A percentile compares a stretch with the other conserved stretches of the same genome.
phyloP scores from a whole-genome alignment of 164 flowering plant species.

The Piper betle region DNA sequence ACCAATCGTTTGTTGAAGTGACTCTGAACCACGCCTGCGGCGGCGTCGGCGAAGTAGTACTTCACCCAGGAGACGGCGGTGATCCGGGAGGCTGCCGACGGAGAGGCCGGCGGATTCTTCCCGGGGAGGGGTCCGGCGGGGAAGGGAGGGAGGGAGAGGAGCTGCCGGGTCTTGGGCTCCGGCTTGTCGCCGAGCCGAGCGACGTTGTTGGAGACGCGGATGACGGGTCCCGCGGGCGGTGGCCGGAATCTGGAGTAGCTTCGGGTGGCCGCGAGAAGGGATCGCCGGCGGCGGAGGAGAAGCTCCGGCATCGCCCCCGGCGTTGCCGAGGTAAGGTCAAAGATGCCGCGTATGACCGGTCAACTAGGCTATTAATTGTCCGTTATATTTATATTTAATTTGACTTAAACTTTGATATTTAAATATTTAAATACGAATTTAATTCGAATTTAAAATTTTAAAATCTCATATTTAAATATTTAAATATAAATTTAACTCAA shows the following conservation, averaged over 20 bases:
- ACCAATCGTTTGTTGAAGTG: conserved; percentile 83
- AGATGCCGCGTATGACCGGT: too few species aligned
- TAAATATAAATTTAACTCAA: too few species aligned
- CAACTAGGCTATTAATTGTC: too few species aligned
- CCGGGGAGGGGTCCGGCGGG: conserved; percentile 53
- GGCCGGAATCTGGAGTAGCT: conserved; percentile 37
- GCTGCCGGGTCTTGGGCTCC: conserved; percentile 69
- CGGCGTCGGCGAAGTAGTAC: conserved; percentile 59
- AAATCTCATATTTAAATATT: too few species aligned
- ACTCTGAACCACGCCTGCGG: conserved; percentile 32
- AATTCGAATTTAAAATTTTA: too few species aligned
- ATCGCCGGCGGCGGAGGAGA: background rate
- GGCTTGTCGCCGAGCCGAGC: conserved; percentile 4
- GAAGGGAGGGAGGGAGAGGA: conserved; percentile 72
- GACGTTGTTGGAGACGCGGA: conserved; percentile 45
- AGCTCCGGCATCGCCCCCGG: background rate
- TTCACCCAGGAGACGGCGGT: conserved; percentile 82
- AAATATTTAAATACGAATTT: too few species aligned
- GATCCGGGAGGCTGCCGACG: conserved; percentile 17
- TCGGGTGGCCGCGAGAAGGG: conserved; percentile 6
- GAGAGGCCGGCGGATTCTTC: conserved; percentile 15
- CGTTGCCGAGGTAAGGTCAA: too few species aligned
- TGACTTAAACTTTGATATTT: too few species aligned
- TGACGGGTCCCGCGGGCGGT: conserved; percentile 30
- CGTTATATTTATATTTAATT: too few species aligned